phyloP scores from a whole-genome alignment of 495 filamentous ascomycete genomes.

The Neurospora hispaniola region DNA sequence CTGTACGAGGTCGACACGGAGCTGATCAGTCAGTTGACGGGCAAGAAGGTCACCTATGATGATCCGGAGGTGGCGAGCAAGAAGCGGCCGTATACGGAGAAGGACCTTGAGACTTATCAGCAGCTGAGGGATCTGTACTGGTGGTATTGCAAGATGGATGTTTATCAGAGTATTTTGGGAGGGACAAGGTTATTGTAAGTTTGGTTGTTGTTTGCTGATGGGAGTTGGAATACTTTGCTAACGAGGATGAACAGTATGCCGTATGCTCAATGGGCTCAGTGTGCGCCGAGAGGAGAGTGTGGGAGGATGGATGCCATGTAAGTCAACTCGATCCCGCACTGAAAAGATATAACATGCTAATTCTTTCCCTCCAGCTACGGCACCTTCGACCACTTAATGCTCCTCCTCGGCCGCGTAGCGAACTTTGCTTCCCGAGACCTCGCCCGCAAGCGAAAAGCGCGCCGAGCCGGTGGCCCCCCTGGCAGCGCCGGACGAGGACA shows the following conservation, averaged over 20 bases:
- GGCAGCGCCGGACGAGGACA: constrained; percentile 13
- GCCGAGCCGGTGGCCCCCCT: constrained; percentile 27
- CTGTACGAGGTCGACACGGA: constrained; percentile 23
- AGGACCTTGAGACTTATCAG: constrained; percentile 68
- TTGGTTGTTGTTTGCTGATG: background rate
- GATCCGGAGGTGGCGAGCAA: constrained; percentile 13
- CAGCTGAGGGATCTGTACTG: constrained; percentile 83
- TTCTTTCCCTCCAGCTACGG: constrained; percentile 46
- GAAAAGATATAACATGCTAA: no score
- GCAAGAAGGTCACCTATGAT: constrained; percentile 22
- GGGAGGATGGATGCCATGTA: constrained; percentile 66
- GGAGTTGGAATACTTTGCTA: constrained; percentile 6
- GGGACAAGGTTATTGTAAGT: constrained; percentile 77
- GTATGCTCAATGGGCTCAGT: constrained; percentile 69
- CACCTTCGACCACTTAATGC: constrained; percentile 72
- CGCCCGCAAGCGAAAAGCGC: constrained; percentile 57
- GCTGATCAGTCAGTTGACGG: constrained; percentile 29
- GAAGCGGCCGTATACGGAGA: constrained; percentile 41
- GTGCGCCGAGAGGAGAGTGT: constrained; percentile 70
- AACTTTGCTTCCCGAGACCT: constrained; percentile 74
- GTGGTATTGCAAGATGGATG: constrained; percentile 94
- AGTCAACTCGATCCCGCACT: constrained; percentile 9
- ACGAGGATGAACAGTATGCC: constrained; percentile 49
- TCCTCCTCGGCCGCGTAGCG: constrained; percentile 72
- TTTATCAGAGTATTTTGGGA: constrained; percentile 81